Conservation (phyloP, 257 asterid genomes). For the Linderniella brevidens region DNA sequence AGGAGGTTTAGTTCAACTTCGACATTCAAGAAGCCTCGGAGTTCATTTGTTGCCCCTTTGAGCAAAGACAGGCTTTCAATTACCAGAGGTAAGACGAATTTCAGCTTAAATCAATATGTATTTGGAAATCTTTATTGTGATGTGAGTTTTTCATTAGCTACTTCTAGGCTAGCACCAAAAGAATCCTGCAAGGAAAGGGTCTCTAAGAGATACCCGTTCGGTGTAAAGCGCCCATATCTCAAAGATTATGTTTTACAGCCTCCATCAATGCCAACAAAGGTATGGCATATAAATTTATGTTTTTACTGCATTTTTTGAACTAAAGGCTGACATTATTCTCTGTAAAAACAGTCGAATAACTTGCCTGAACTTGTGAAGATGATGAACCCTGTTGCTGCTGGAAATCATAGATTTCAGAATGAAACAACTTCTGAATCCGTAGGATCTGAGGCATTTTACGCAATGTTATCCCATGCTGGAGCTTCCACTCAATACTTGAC, state of each 20-base stretch:
- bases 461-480: slow-evolving; percentile 53
- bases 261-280: slow-evolving; percentile 46
- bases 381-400: slow-evolving; percentile 62
- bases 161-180: slow-evolving; percentile 48
- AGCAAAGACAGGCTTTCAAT: slow-evolving; percentile 20
- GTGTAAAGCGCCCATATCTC: slow-evolving; percentile 36
- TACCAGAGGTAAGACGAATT: slow-evolving; percentile 37
- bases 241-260: slow-evolving; percentile 50
- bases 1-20: slow-evolving; percentile 33
- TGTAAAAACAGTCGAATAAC: slow-evolving; percentile 34
- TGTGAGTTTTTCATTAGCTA: slow-evolving; percentile 22
- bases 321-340: slow-evolving; percentile 15
- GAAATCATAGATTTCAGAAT: slow-evolving; percentile 32
- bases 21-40: slow-evolving; percentile 89
- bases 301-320: slow-evolving; percentile 7
- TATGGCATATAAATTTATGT: slow-evolving; percentile 12
- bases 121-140: no score
- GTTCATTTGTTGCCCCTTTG: slow-evolving; percentile 55
- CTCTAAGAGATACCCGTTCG: slow-evolving; percentile 52
- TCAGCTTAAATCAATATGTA: not conserved
- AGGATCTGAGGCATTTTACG: slow-evolving; percentile 47
- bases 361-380: slow-evolving; percentile 43
- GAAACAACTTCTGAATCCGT: slow-evolving; percentile 23
- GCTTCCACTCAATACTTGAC: slow-evolving; percentile 55
- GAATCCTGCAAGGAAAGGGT: slow-evolving; percentile 31